Evolutionary conservation across 176 grass and related monocot genomes (phyloP).

Genomic region (Bonia amplexicaulis): DNA sequence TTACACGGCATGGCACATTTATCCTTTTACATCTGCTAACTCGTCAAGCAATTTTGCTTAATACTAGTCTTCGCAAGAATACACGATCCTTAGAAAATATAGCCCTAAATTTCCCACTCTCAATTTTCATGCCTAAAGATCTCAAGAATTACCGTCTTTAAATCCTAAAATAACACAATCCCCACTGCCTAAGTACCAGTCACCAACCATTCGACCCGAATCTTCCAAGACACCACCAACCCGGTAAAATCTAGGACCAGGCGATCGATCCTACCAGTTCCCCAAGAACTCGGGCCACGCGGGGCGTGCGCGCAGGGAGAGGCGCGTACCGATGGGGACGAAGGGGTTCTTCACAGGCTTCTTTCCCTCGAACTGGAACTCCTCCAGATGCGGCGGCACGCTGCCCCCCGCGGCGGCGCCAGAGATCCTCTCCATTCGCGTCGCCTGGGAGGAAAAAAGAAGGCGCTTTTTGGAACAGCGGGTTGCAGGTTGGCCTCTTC

Average conservation of each 20-base stretch:
- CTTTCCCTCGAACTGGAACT: constrained; percentile 50
- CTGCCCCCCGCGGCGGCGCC: constrained; percentile 12
- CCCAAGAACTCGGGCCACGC: not conserved
- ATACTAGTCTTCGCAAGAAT: not conserved
- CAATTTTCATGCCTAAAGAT: not conserved
- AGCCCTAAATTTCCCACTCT: not conserved
- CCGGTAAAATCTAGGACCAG: not conserved
- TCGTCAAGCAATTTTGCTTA: not conserved
- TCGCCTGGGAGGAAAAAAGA: not conserved
- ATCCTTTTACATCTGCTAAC: not conserved
- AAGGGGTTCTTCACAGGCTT: constrained; percentile 90
- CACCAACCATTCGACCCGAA: not conserved
- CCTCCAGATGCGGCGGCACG: constrained; percentile 31
- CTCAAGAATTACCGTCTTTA: not conserved
- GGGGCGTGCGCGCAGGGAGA: not conserved
- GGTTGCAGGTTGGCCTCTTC: not conserved
- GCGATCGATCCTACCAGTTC: not conserved
- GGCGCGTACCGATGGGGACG: constrained; percentile 76
- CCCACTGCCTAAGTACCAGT: not conserved
- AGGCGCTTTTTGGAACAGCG: not conserved
- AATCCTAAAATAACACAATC: not conserved
- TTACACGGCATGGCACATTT: not conserved
- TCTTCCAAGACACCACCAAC: not conserved
- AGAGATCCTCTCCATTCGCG: constrained; percentile 42
- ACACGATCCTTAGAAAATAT: not conserved